Evolutionary conservation across 2,329 filamentous ascomycete genomes (phyloP).

Genomic region (Pseudogymnoascus sp.): DNA sequence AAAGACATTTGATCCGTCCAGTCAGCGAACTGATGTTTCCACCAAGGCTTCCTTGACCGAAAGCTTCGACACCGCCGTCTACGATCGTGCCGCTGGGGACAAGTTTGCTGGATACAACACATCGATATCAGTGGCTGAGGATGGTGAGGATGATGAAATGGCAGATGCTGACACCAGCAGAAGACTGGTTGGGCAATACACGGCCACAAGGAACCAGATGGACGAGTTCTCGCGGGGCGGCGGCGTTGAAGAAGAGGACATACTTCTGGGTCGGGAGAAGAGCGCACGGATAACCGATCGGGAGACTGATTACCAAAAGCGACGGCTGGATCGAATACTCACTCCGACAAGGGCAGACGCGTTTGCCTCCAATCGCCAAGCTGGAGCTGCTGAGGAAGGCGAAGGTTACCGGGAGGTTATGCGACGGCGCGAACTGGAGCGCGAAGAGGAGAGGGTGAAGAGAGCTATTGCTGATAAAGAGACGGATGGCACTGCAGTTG

Average conservation of each 20-base stretch:
- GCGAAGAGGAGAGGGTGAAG: constrained; percentile 82
- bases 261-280: constrained; percentile 75
- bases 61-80: constrained; percentile 78
- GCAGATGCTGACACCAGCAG: constrained; percentile 63
- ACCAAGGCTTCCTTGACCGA: constrained; percentile 90
- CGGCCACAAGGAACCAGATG: constrained; percentile 82
- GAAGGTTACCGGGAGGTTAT: constrained; percentile 84
- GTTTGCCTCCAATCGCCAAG: constrained; percentile 67
- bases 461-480: constrained; percentile 66
- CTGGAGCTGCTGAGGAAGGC: constrained; percentile 58
- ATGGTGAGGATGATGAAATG: constrained; percentile 73
- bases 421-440: constrained; percentile 80
- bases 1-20: constrained; percentile 67
- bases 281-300: constrained; percentile 84
- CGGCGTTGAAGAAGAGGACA: constrained; percentile 86
- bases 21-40: constrained; percentile 72
- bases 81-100: constrained; percentile 67
- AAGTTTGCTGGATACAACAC: constrained; percentile 85
- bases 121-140: constrained; percentile 72
- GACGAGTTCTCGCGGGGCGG: constrained; percentile 83
- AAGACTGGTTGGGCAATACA: constrained; percentile 88
- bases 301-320: constrained; percentile 96
- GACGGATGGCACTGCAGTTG: constrained; percentile 45
- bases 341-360: constrained; percentile 81
- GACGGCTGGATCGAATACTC: constrained; percentile 78